Percentiles rank a stretch among this genome's conserved stretches.
These are phyloP conservation scores for Pleoardoris graminearum DNA, from an alignment of 2,329 filamentous ascomycete species.

Conservation along the genomic window DNA sequence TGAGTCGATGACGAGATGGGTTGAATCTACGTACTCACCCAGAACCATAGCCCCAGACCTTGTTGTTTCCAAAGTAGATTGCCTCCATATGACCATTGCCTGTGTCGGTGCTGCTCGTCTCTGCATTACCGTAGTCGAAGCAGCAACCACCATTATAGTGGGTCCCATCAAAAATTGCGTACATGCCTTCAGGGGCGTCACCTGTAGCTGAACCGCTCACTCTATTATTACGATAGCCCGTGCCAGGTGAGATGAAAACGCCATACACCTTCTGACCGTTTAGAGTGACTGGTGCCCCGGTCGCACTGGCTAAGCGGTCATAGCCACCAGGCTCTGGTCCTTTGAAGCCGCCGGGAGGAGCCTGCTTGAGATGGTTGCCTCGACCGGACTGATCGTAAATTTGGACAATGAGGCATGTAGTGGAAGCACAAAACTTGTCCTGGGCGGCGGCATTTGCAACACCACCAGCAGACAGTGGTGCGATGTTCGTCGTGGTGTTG, in stretches of 20 bases:
- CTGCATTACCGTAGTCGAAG: conserved; percentile 51
- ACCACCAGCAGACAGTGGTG: conserved; percentile 60
- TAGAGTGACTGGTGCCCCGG: conserved; percentile 63
- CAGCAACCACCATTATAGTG: conserved; percentile 63
- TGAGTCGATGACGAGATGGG: no score
- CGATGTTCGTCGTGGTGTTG: conserved; percentile 52
- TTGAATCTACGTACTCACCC: no score
- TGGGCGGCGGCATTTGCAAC: conserved; percentile 65
- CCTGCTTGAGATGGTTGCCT: conserved; percentile 65
- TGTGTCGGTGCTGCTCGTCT: conserved; percentile 48
- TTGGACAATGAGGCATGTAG: conserved; percentile 65
- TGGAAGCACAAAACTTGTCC: conserved; percentile 63
- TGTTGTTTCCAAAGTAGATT: conserved; percentile 64
- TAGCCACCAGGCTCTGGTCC: conserved; percentile 61
- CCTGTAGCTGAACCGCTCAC: conserved; percentile 58
- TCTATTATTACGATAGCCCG: conserved; percentile 64
- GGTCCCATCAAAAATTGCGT: conserved; percentile 62
- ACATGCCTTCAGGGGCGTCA: conserved; percentile 63
- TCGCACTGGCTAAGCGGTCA: conserved; percentile 63
- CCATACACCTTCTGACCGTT: conserved; percentile 66
- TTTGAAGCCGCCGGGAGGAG: conserved; percentile 59
- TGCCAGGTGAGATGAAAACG: conserved; percentile 64
- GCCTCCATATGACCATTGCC: conserved; percentile 71
- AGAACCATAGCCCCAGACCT: conserved; percentile 59
- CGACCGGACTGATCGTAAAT: conserved; percentile 69